Percentiles rank a stretch among this genome's conserved stretches.
Conservation (phyloP, 805 yeast genomes). For the Pichia phayaonensis region DNA sequence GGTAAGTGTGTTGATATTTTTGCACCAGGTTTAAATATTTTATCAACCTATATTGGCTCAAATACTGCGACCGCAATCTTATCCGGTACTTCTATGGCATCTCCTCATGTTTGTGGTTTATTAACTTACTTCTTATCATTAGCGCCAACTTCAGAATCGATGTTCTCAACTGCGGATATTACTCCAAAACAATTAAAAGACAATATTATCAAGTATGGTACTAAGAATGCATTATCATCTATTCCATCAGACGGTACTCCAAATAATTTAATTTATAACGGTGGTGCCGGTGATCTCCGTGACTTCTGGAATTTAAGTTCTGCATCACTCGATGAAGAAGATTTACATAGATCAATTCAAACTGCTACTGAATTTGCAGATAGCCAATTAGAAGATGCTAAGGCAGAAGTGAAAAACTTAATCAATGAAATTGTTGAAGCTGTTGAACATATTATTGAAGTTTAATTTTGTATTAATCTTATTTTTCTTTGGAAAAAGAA, state of each 20-base stretch:
- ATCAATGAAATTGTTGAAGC: conserved; percentile 17
- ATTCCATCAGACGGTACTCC: conserved; percentile 65
- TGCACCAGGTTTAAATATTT: conserved; percentile 90
- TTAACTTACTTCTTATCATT: conserved; percentile 82
- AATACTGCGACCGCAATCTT: conserved; percentile 68
- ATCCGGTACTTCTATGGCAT: conserved; percentile 98
- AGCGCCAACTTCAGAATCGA: conserved; percentile 67
- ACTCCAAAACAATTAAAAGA: conserved; percentile 73
- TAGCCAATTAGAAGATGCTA: conserved; percentile 14
- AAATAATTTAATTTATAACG: conserved; percentile 69
- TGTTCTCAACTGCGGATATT: conserved; percentile 49
- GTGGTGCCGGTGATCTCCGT: conserved; percentile 67
- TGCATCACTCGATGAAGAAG: conserved; percentile 11
- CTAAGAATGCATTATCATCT: conserved; percentile 50
- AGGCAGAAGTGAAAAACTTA: conserved; percentile 17
- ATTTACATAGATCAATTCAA: conserved; percentile 16
- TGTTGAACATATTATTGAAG: conserved; percentile 9
- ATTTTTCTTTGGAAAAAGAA: neutral
- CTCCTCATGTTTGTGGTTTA: conserved; percentile 93
- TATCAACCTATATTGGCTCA: conserved; percentile 79
- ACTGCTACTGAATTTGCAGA: conserved; percentile 17
- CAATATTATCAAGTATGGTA: conserved; percentile 62
- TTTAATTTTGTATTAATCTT: neutral
- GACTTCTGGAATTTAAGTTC: conserved; percentile 45
- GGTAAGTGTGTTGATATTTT: conserved; percentile 95